phyloP scores from a whole-genome alignment of 164 flowering plant genomes.

The Santalum album region DNA sequence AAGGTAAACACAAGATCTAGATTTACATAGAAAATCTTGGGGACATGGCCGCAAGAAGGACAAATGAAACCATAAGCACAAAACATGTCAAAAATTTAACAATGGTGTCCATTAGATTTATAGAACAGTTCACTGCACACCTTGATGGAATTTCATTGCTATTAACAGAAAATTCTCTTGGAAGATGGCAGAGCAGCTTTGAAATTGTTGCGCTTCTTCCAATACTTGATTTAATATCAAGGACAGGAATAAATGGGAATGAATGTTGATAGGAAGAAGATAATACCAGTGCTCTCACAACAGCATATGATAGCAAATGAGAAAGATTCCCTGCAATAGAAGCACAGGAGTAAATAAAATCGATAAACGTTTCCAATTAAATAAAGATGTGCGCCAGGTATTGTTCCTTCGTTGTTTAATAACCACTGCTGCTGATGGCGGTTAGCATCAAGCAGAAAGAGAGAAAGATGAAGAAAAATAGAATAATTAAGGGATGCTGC shows the following conservation, averaged over 20 bases:
- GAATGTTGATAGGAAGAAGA: constrained; percentile 23
- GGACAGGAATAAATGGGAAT: constrained; percentile 13
- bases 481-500: too few relatives aligned
- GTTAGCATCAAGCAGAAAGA: too few relatives aligned
- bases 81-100: too few relatives aligned
- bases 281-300: constrained; percentile 30
- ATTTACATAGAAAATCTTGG: background rate
- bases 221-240: constrained; percentile 16
- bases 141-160: constrained; percentile 38
- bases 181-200: constrained; percentile 27
- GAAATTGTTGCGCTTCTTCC: constrained; percentile 17
- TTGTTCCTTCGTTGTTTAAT: too few relatives aligned
- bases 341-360: background rate
- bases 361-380: background rate
- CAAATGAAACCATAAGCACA: too few relatives aligned
- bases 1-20: background rate
- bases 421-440: too few relatives aligned
- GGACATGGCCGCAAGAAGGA: too few relatives aligned
- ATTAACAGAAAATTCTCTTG: constrained; percentile 22
- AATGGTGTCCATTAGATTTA: too few relatives aligned
- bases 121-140: too few relatives aligned
- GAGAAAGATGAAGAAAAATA: too few relatives aligned
- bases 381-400: too few relatives aligned
- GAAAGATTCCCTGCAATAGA: constrained; percentile 33
- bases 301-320: constrained; percentile 27